phyloP scores from a whole-genome alignment of 2,329 filamentous ascomycete species.

The Knoxdaviesia proteae region DNA sequence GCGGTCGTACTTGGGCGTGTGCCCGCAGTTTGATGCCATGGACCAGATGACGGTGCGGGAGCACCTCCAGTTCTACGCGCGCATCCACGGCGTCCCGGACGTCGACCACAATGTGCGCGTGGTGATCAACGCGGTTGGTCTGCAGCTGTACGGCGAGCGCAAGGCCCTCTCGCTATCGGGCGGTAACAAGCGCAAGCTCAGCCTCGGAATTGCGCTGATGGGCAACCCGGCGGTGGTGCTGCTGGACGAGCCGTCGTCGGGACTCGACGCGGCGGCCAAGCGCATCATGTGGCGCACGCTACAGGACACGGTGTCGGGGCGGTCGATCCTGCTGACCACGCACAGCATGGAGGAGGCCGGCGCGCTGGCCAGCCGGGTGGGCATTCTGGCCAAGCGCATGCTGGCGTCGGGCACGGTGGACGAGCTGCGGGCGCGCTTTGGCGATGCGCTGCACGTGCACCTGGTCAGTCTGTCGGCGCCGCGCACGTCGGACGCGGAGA shows the following conservation, averaged over 20 bases:
- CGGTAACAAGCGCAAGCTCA: conserved; percentile 86
- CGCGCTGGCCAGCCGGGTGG: conserved; percentile 62
- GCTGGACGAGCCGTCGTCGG: conserved; percentile 73
- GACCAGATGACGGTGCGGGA: conserved; percentile 80
- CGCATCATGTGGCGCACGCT: conserved; percentile 85
- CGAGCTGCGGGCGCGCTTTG: conserved; percentile 51
- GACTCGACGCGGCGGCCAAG: conserved; percentile 80
- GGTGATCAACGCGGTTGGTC: conserved; percentile 62
- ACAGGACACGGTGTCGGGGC: conserved; percentile 48
- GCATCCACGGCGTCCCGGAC: conserved; percentile 56
- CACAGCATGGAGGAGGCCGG: conserved; percentile 94
- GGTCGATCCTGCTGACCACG: conserved; percentile 74
- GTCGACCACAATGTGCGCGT: conserved; percentile 58
- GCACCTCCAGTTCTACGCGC: conserved; percentile 74
- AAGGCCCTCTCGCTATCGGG: conserved; percentile 68
- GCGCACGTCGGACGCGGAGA: conserved; percentile 47
- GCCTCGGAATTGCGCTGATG: conserved; percentile 75
- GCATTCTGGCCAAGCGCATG: conserved; percentile 74
- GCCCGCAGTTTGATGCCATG: conserved; percentile 72
- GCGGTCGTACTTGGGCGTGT: conserved; percentile 66
- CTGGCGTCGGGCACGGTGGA: conserved; percentile 63
- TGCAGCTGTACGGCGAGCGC: conserved; percentile 46
- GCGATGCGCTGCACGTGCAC: conserved; percentile 63
- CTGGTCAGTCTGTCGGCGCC: conserved; percentile 58
- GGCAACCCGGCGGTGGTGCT: conserved; percentile 75